Evolutionary conservation across 257 asterid species (phyloP), one percentile per base, ranked within the genome.

Genomic region (Orobanche coerulescens): DNA sequence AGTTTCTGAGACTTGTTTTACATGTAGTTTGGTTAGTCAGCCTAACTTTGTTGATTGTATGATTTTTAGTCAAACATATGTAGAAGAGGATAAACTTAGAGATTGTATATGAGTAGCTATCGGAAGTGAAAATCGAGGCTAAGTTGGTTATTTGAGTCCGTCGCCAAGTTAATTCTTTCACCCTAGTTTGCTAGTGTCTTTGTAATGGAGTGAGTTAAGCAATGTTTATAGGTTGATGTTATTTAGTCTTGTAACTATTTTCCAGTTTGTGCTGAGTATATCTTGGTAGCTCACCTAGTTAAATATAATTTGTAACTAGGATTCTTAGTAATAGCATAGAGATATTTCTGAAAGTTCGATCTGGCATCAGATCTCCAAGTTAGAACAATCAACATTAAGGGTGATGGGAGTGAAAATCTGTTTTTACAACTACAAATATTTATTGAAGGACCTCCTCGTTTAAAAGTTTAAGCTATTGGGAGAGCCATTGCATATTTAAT

Each of bases 171-270:
- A 22, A 37, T 34, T 22, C 58, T 40, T 55, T 22, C 33, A 5
- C 63, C 31, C 47, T 42, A 22, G 10, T 61, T 59, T 57, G 13
- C 19, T 28, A 26, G 20, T 48, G 15, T 23, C 36, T 40, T 16
- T 47, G 6, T 28, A 10, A 9, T 5, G 46, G 30, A 13, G 20
- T 34, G 61, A 25, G 50, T 46, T 53, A 34, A 48, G 43, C 47
- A 47, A 36, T 61, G 33, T 19, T 40, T 42, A 7, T 65, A 52
- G 48, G 65, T 54, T 37, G 68, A 52, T 68, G 34, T 58, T 55
- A 47, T 60, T 44, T 53, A 23, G 43, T 44, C 48, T 23, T 26
- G 49, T 54, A 6, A 30, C 31, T 19, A 26, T 16, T 14, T 50
- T 47, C 20, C 43, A 18, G 9, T 10, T 3, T 26, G n/a, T 47